Conservation (phyloP, 768 basidiomycete genomes). For the Tulasnella sp. region DNA sequence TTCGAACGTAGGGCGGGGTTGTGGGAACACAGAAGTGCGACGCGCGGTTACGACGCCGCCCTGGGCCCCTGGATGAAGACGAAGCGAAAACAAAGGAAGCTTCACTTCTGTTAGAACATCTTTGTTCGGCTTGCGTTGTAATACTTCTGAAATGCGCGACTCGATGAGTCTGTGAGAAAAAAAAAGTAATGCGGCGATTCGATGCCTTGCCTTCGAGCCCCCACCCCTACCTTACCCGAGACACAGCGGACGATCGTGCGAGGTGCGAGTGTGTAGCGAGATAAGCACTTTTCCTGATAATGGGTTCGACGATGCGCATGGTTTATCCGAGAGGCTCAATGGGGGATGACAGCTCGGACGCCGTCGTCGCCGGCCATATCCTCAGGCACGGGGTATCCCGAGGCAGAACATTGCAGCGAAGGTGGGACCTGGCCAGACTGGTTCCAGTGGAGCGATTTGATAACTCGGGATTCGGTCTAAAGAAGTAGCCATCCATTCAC, state of each 20-base stretch:
- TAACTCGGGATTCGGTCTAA: neutral
- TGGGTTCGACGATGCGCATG: neutral
- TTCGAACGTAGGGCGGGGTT: neutral
- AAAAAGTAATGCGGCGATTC: neutral
- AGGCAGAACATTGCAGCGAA: neutral
- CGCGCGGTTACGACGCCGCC: neutral
- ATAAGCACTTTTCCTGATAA: neutral
- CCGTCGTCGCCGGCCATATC: no score
- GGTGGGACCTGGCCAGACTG: no score
- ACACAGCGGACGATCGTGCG: neutral
- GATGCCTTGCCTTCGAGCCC: neutral
- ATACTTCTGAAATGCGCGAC: neutral
- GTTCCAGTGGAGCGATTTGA: neutral
- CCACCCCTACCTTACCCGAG: neutral
- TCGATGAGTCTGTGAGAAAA: neutral
- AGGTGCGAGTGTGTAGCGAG: neutral
- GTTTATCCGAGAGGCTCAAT: neutral
- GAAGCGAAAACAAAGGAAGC: neutral
- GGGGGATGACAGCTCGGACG: no score
- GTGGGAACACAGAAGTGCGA: neutral
- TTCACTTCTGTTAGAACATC: neutral
- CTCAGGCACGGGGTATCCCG: neutral
- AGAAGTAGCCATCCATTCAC: neutral
- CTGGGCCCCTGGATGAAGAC: no score
- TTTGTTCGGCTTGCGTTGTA: neutral